Evolutionary conservation across 78 protist species (phyloP).

Genomic region (Dictyostelium citrinum): DNA sequence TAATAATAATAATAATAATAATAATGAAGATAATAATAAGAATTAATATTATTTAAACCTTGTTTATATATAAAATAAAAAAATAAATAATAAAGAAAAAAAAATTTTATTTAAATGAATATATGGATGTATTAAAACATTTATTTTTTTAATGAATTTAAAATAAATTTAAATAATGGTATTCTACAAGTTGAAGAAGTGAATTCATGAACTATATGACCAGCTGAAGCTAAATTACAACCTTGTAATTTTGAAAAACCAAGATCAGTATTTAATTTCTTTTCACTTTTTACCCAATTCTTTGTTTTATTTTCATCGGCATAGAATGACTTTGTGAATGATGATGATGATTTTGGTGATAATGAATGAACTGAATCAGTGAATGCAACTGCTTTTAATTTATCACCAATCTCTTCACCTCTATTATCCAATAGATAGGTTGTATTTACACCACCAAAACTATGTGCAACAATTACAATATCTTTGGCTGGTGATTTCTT

Average conservation of each 20-base stretch:
- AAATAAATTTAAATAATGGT: constrained; percentile 4
- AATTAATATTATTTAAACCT: too few relatives aligned
- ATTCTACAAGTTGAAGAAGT: background rate
- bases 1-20: too few relatives aligned
- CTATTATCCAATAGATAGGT: background rate
- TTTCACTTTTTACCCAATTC: background rate
- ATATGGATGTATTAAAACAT: too few relatives aligned
- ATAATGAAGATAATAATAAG: too few relatives aligned
- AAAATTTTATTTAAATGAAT: too few relatives aligned
- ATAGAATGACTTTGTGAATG: background rate
- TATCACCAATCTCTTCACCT: background rate
- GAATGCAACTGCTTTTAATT: constrained; percentile 8
- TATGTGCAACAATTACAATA: constrained; percentile 68
- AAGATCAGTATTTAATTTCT: background rate
- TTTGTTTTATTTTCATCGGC: background rate
- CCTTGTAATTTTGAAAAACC: constrained; percentile 5
- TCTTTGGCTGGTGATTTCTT: constrained; percentile 22
- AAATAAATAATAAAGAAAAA: too few relatives aligned
- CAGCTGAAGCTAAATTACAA: background rate
- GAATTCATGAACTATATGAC: constrained; percentile 21
- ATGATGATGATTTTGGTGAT: background rate
- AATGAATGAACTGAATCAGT: constrained; percentile 62
- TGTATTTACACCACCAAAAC: constrained; percentile 64
- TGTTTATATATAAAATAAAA: too few relatives aligned
- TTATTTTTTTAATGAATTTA: background rate